Evolutionary conservation across 805 yeast species (phyloP), one percentile per base, ranked within the genome.

Genomic region (Scheffersomyces coipomensis): DNA sequence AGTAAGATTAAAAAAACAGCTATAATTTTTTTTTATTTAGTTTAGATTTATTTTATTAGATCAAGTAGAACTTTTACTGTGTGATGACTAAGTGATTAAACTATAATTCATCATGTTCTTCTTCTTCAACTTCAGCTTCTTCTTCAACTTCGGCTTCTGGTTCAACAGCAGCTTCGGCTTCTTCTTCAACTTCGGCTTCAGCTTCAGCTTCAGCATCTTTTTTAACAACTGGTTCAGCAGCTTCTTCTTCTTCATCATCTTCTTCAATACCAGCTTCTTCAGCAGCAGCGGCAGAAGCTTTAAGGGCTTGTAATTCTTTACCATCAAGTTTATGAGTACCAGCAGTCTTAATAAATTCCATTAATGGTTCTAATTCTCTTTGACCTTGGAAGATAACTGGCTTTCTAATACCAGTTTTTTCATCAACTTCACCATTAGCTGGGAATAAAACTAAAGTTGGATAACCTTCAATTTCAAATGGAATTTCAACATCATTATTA

Each of bases 381-480:
- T 75, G 70, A 45, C 88, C 86, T 41, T 73, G 68, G 69, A 73
- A 90, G 29, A 71, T 66, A 44, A 89, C 63, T 47, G 86, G 85
- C 44, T 56, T 46, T 64, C 73, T 68, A 46, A 69, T 46, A 27
- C 75, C 75, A 24, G 73, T 63, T 48, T 57, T 54, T 40, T 60
- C 64, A 51, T 70, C 73, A 29, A 65, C 45, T 41, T 62, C 62
- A 43, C 73, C 75, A 48, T 68, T 62, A 47, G 96, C 98, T 56
- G 96, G 97, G 75, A 82, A 93, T 42, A 91, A 76, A 58, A 85
- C 76, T 53, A 93, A 71, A 40, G 97, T 91, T 68, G 99, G 99
- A 76, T 87, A 93, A 41, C 97, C 97, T 47, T 77, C 71, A 52
- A 93, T 82, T 34, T 80, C 82, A 37, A 52, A 36, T 25, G 68